phyloP scores from a whole-genome alignment of 352 stramenopile species.

The Discostella stelligera region DNA sequence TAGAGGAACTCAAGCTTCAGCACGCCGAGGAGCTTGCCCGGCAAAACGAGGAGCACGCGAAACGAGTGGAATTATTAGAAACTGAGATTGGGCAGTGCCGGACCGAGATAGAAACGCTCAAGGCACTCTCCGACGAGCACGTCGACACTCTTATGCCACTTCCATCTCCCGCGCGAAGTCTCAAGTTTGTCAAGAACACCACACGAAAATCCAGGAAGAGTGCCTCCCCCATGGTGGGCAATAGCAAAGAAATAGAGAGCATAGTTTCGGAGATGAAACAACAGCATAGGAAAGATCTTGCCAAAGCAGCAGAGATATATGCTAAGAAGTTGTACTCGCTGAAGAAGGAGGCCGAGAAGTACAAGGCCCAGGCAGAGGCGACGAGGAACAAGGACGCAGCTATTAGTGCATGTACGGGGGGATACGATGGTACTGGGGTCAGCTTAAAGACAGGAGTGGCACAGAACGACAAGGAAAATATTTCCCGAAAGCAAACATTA shows the following conservation, averaged over 20 bases:
- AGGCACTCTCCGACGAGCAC: conserved; percentile 19
- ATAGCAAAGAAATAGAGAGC: neutral
- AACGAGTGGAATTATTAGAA: conserved; percentile 18
- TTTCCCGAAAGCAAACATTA: neutral
- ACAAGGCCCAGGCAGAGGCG: conserved; percentile 12
- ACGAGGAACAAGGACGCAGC: neutral
- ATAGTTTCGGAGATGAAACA: conserved; percentile 19
- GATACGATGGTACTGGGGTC: neutral
- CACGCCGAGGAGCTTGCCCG: conserved; percentile 19
- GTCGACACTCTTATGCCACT: conserved; percentile 14
- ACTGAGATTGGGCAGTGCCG: conserved; percentile 19
- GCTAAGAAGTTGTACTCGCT: conserved; percentile 17
- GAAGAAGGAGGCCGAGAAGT: conserved; percentile 25
- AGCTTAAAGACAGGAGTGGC: conserved; percentile 22
- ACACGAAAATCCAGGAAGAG: conserved; percentile 11
- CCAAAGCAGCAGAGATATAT: conserved; percentile 19
- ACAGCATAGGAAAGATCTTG: conserved; percentile 31
- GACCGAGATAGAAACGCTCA: conserved; percentile 23
- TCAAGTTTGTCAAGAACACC: conserved; percentile 34
- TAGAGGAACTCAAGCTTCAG: conserved; percentile 28
- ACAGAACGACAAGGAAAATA: conserved; percentile 30
- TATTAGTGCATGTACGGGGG: neutral
- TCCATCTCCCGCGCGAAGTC: conserved; percentile 17
- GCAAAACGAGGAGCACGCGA: conserved; percentile 21
- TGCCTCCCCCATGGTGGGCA: neutral